Evolutionary conservation across 371 early-diverging fungal genomes (phyloP).

Genomic region (Cokeromyces recurvatus): DNA sequence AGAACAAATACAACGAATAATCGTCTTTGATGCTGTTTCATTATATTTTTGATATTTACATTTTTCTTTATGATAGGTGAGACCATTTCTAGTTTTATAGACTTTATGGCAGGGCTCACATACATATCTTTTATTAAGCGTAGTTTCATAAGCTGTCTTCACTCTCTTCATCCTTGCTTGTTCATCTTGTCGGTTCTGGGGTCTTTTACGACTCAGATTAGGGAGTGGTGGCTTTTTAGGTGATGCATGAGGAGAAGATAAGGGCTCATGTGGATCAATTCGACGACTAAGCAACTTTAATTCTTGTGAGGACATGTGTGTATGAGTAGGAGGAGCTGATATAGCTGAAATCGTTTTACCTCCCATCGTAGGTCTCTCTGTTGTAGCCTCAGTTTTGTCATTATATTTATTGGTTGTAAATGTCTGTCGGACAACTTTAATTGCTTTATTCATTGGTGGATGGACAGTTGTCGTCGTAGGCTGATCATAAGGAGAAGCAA

Average conservation of each 20-base stretch:
- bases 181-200: background rate
- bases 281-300: conserved; percentile 35
- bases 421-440: conserved; percentile 2
- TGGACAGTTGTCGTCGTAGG: background rate
- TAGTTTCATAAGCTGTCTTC: no score
- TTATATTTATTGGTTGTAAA: conserved; percentile 5
- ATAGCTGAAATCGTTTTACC: conserved; percentile 13
- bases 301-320: conserved; percentile 28
- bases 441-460: background rate
- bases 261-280: conserved; percentile 30
- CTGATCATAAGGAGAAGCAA: conserved; percentile 4
- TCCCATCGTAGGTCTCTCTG: conserved; percentile 20
- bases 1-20: conserved; percentile 38
- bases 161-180: background rate
- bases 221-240: conserved; percentile 37
- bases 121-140: conserved; percentile 12
- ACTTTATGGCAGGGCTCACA: conserved; percentile 47
- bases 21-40: background rate
- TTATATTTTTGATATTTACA: conserved; percentile 22
- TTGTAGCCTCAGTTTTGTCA: conserved; percentile 3
- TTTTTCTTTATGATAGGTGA: conserved; percentile 39
- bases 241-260: conserved; percentile 28
- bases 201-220: conserved; percentile 4
- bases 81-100: conserved; percentile 42
- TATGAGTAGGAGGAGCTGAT: conserved; percentile 1